These are phyloP conservation scores for Ilyonectria robusta DNA, from an alignment of 2,329 filamentous ascomycete genomes.

Conservation along the genomic window DNA sequence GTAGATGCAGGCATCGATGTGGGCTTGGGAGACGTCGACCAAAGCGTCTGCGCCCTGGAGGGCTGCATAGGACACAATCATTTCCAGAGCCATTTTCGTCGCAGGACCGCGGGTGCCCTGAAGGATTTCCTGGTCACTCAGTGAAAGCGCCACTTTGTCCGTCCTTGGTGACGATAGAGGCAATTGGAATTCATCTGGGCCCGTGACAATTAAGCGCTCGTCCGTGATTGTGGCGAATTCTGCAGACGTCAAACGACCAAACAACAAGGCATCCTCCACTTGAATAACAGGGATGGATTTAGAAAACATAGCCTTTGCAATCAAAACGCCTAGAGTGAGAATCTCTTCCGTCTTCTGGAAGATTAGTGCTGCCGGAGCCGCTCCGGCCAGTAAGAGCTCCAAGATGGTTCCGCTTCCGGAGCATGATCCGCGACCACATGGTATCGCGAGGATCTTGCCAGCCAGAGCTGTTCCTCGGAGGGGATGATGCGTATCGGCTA, in stretches of 20 bases:
- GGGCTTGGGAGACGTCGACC: constrained; percentile 38
- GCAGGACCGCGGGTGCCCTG: constrained; percentile 34
- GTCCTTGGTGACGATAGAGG: neutral
- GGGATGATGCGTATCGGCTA: constrained; percentile 61
- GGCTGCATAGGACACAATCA: constrained; percentile 36
- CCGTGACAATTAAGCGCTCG: neutral
- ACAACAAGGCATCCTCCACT: constrained; percentile 37
- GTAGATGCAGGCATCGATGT: constrained; percentile 45
- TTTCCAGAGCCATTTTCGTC: constrained; percentile 24
- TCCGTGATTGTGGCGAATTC: neutral
- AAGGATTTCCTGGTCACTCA: constrained; percentile 21
- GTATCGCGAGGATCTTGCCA: constrained; percentile 57
- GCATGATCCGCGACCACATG: constrained; percentile 62
- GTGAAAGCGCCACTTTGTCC: constrained; percentile 23
- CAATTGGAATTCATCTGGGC: neutral
- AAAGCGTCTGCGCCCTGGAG: constrained; percentile 32
- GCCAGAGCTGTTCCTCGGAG: constrained; percentile 52
- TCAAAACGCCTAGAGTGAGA: constrained; percentile 60
- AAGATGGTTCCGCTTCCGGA: constrained; percentile 61
- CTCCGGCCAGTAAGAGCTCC: constrained; percentile 58
- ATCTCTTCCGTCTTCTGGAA: constrained; percentile 61
- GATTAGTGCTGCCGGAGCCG: constrained; percentile 56
- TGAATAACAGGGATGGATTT: constrained; percentile 57
- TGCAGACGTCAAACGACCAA: neutral
- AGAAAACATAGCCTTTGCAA: constrained; percentile 58